Base-by-base conservation (phyloP, 441 rosid species). In the Erodium moschatum region DNA sequence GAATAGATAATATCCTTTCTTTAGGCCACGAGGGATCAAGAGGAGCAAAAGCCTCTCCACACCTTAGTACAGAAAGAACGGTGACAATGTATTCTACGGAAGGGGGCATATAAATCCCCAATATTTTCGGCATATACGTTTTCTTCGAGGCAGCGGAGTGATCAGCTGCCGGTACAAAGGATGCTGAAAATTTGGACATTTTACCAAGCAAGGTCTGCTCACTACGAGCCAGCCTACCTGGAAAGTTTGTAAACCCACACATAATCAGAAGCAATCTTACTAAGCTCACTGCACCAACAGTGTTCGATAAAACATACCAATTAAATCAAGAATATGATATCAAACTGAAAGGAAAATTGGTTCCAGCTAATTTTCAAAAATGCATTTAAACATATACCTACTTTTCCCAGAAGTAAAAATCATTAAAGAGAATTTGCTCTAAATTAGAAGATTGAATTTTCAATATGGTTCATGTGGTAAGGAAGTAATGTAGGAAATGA, bases 11-110 rank as follows among this genome's bases (percentile, higher is more conserved):
- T 68, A 88, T 80, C 71, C 97, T 88, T 1, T 86, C 89, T 76
- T 78, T 84, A 0, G 98, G 97, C 97, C 96, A 93, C 5, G 78
- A 83, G 64, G 93, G 93, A 84, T 91, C 96, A 13, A 91, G 81
- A 72, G 97, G 89, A 79, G 89, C 77, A 80, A 91, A 88, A 15
- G 96, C 97, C 77, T 87, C 92, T 24, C 97, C 95, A 61, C 83
- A 83, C 75, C 86, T 89, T 80, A 93, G 69, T 74, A 89, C 82
- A 12, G 98, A 85, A 67, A 91, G 86, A 72, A 91, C 91, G 62
- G 87, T 73, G 73, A 91, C 73, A 61, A 93, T 77, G 70, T 93
- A 93, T 70, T 89, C 98, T 69, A 80, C 90, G 0, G 96, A 93
- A 70, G 96, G 90, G 2, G 88, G 87, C 86, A 86, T 85, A 73